Base-by-base conservation (phyloP, 352 stramenopile genomes). In the Globisporangium cylindrosporum region DNA sequence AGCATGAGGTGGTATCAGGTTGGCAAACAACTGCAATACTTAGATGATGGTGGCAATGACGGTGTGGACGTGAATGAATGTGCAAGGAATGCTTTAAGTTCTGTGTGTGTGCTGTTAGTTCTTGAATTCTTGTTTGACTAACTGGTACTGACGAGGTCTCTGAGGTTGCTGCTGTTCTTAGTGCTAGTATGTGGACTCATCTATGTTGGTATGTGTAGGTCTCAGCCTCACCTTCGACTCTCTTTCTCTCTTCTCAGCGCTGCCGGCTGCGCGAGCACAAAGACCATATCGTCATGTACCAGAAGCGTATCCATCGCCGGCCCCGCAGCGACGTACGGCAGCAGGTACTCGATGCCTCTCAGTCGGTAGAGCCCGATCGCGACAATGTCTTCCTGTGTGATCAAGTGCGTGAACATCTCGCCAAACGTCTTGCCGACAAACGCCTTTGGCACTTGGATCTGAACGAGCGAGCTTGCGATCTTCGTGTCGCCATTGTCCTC, bases 311-410 rank as follows among this genome's bases (percentile, higher is more conserved):
- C 77, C 24, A 66, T 81, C 18, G 76, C 71, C 18, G 81, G 83
- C 1, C 79, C 83, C 24, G 81, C 76, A 9, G 71, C 81, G 1
- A 91, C 83, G 48, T 89, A 91, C 22, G 81, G 83, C 29, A 90
- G 68, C 20, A 71, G 67, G 43, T 76, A 79, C 9, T 76, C 70
- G 6, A 69, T 72, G 8, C 70, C 73, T 12, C 68, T 73, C 14
- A 78, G 77, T 9, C 81, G 73, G 43, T 88, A 91, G 8, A 91
- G 60, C 1, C 77, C 83, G 29, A 91, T 82, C 0, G 81, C 71
- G 20, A 90, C 73, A 9, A 79, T 78, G 51, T 85, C 73, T 53
- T 86, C 78, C 14, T 70, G 73, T 12, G 70, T 34, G 12, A 85
- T 60, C 18, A 91, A 62, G 60, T 89, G 70, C 4, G 75, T 14